Conservation (phyloP, 1,284 basidiomycete species). For the Hypsizygus ulmarius region DNA sequence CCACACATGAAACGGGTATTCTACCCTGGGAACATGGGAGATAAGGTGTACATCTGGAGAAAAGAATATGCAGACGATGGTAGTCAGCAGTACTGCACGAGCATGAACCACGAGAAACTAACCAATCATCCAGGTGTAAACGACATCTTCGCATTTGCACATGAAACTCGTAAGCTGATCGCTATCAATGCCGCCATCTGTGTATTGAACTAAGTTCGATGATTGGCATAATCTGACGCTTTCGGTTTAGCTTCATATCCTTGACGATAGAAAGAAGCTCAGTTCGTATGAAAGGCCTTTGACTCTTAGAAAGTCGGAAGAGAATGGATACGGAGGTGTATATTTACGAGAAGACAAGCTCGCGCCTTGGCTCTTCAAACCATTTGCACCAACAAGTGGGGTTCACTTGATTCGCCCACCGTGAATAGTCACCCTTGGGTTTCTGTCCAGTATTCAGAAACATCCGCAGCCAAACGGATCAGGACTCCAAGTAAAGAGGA, state of each 20-base stretch:
- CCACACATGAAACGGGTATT: slow-evolving; percentile 1
- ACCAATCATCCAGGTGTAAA: slow-evolving; percentile 11
- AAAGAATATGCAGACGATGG: neutral
- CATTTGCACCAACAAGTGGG: neutral
- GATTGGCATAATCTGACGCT: slow-evolving; percentile 7
- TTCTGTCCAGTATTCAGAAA: neutral
- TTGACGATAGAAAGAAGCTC: neutral
- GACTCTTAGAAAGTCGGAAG: too few relatives aligned
- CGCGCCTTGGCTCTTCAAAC: neutral
- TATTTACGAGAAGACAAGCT: neutral
- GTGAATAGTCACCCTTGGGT: neutral
- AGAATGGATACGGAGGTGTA: neutral
- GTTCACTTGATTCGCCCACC: neutral
- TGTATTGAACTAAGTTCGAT: slow-evolving; percentile 6
- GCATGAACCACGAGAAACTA: neutral
- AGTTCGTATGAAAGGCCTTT: neutral
- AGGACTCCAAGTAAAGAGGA: too few relatives aligned
- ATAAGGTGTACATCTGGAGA: slow-evolving; percentile 7
- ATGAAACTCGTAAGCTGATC: slow-evolving; percentile 8
- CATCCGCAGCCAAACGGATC: too few relatives aligned
- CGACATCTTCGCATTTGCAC: slow-evolving; percentile 7
- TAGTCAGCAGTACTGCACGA: neutral
- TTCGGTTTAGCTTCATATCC: slow-evolving; percentile 8
- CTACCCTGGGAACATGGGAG: slow-evolving; percentile 8
- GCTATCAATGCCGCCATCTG: slow-evolving; percentile 1